Evolutionary conservation across 2,329 filamentous ascomycete species (phyloP).

Genomic region (Atkinsonella hypoxylon): DNA sequence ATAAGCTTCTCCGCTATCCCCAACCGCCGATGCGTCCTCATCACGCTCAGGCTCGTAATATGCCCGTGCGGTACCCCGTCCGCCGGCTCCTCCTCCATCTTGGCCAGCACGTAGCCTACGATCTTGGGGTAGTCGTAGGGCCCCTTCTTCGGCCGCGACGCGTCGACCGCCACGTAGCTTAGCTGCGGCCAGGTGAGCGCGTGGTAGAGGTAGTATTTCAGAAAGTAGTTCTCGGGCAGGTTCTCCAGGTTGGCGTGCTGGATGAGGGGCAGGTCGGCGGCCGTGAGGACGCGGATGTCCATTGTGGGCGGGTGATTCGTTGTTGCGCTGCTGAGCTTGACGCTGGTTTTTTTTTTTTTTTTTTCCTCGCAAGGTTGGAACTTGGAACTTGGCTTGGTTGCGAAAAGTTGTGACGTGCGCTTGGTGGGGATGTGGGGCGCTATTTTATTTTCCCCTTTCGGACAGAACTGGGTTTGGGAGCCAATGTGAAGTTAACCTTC

Average conservation of each 20-base stretch:
- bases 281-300: slow-evolving; percentile 80
- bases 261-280: slow-evolving; percentile 79
- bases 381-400: too few species aligned
- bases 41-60: slow-evolving; percentile 89
- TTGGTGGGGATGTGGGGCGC: too few species aligned
- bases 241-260: slow-evolving; percentile 99
- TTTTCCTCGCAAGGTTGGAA: too few species aligned
- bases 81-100: slow-evolving; percentile 96
- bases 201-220: slow-evolving; percentile 99
- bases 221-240: slow-evolving; percentile 98
- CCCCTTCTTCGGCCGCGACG: slow-evolving; percentile 63
- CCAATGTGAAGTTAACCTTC: too few species aligned
- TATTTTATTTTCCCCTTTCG: too few species aligned
- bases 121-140: slow-evolving; percentile 91
- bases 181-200: slow-evolving; percentile 96
- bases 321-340: too few species aligned
- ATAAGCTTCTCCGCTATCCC: slow-evolving; percentile 96
- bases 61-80: slow-evolving; percentile 91
- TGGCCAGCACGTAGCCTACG: slow-evolving; percentile 96
- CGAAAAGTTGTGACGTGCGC: too few species aligned
- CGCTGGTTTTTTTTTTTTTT: not conserved
- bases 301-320: too few species aligned
- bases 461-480: too few species aligned
- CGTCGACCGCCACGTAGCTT: slow-evolving; percentile 90
- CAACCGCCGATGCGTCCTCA: slow-evolving; percentile 84